A percentile compares a stretch with the other conserved stretches of the same genome.
These are phyloP conservation scores for Alternaria incomplexa DNA, from an alignment of 2,329 filamentous ascomycete species.

Conservation along the genomic window DNA sequence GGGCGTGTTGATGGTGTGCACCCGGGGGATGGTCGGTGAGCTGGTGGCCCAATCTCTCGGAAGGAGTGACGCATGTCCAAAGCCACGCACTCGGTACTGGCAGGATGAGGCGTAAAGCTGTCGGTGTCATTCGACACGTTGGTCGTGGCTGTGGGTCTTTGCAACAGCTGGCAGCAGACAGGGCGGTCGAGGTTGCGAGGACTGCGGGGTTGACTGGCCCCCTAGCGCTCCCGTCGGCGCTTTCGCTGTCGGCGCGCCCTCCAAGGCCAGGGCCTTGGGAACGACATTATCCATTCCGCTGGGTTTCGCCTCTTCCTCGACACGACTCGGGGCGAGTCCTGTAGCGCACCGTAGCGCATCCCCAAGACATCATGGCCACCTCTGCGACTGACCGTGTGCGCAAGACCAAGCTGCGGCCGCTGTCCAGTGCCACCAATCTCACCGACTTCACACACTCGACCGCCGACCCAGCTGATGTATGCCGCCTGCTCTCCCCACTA, in stretches of 20 bases:
- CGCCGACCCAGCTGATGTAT: slow-evolving; percentile 22
- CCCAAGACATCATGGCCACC: slow-evolving; percentile 14
- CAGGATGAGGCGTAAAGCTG: slow-evolving; percentile 10
- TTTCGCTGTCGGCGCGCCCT: slow-evolving; percentile 15
- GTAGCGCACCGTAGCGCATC: slow-evolving; percentile 4
- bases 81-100: slow-evolving; percentile 8
- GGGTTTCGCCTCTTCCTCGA: slow-evolving; percentile 23
- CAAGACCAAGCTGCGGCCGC: slow-evolving; percentile 19
- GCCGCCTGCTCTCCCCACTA: slow-evolving; percentile 13
- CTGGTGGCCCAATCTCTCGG: slow-evolving; percentile 10
- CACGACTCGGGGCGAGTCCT: slow-evolving; percentile 14
- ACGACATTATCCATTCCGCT: slow-evolving; percentile 21
- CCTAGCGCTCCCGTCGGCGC: slow-evolving; percentile 18
- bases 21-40: slow-evolving; percentile 11
- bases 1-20: slow-evolving; percentile 6
- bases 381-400: slow-evolving; percentile 1
- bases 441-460: slow-evolving; percentile 26
- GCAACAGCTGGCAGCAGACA: slow-evolving; percentile 9
- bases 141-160: slow-evolving; percentile 9
- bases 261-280: slow-evolving; percentile 26
- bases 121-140: slow-evolving; percentile 11
- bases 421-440: slow-evolving; percentile 28
- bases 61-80: slow-evolving; percentile 5
- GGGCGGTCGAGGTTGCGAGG: slow-evolving; percentile 14
- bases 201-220: slow-evolving; percentile 17